Evolutionary conservation across 2,329 filamentous ascomycete genomes (phyloP).

Genomic region (Cercospora janseana): DNA sequence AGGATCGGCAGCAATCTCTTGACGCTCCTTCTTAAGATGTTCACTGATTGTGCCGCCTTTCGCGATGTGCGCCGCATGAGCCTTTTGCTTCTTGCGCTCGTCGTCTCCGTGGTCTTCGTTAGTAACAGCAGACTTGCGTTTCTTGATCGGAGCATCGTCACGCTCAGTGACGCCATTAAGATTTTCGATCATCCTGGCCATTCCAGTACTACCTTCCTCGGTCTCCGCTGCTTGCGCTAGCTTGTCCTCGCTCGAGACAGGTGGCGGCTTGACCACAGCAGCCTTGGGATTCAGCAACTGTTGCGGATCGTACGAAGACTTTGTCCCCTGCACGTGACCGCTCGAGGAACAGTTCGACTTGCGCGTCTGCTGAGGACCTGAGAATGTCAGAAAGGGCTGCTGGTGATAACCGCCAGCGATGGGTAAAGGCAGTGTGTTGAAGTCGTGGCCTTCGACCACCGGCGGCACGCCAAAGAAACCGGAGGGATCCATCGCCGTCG

Average conservation of each 20-base stretch:
- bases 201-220: slow-evolving; percentile 38
- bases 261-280: slow-evolving; percentile 13
- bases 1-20: slow-evolving; percentile 42
- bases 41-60: slow-evolving; percentile 60
- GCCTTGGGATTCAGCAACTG: slow-evolving; percentile 29
- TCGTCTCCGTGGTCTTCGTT: slow-evolving; percentile 40
- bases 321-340: slow-evolving; percentile 8
- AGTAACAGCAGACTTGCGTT: slow-evolving; percentile 55
- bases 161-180: slow-evolving; percentile 74
- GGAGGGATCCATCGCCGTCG: not conserved
- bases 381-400: slow-evolving; percentile 9
- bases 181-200: slow-evolving; percentile 67
- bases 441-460: not conserved
- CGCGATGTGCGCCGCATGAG: slow-evolving; percentile 48
- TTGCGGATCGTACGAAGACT: slow-evolving; percentile 22
- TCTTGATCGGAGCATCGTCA: slow-evolving; percentile 54
- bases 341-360: slow-evolving; percentile 22
- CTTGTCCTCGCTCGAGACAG: not conserved
- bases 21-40: slow-evolving; percentile 62
- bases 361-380: slow-evolving; percentile 35
- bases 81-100: slow-evolving; percentile 45
- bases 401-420: slow-evolving; percentile 10
- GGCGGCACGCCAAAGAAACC: slow-evolving; percentile 1
- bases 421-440: slow-evolving; percentile 19
- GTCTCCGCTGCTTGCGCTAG: slow-evolving; percentile 1